phyloP scores from a whole-genome alignment of 768 basidiomycete species.

The Hortiboletus flavorubellus region DNA sequence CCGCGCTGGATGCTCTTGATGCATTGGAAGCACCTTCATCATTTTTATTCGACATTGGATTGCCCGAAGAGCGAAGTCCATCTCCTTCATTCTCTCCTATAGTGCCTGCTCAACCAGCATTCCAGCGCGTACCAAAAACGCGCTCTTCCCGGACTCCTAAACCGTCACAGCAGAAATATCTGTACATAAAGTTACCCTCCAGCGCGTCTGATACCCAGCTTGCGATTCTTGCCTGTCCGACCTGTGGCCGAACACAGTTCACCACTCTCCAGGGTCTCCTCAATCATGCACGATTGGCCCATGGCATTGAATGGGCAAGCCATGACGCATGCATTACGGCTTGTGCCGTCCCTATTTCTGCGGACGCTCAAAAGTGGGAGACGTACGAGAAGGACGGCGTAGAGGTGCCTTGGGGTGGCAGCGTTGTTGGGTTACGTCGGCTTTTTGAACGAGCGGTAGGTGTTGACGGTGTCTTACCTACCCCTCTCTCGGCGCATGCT shows the following conservation, averaged over 20 bases:
- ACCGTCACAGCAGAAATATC: slow-evolving; percentile 31
- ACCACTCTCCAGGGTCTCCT: slow-evolving; percentile 50
- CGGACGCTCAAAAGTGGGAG: slow-evolving; percentile 33
- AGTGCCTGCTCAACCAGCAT: slow-evolving; percentile 8
- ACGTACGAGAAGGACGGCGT: slow-evolving; percentile 39
- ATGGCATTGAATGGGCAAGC: slow-evolving; percentile 45
- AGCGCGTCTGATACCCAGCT: slow-evolving; percentile 28
- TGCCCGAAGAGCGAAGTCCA: slow-evolving; percentile 22
- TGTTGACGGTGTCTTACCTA: slow-evolving; percentile 23
- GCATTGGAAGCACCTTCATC: slow-evolving; percentile 38
- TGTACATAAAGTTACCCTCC: slow-evolving; percentile 39
- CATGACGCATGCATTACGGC: slow-evolving; percentile 50
- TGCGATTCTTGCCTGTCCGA: slow-evolving; percentile 39
- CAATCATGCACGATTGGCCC: slow-evolving; percentile 50
- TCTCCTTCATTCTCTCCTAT: slow-evolving; percentile 21
- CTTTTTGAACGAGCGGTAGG: slow-evolving; percentile 53
- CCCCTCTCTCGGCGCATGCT: not conserved
- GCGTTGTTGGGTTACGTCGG: slow-evolving; percentile 43
- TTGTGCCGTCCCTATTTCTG: slow-evolving; percentile 38
- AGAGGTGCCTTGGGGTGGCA: slow-evolving; percentile 31
- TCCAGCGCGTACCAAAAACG: slow-evolving; percentile 23
- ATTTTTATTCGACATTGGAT: slow-evolving; percentile 32
- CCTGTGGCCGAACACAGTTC: slow-evolving; percentile 45
- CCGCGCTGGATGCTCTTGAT: slow-evolving; percentile 42
- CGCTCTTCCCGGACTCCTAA: slow-evolving; percentile 29